These are phyloP conservation scores for Backusella liffmaniae DNA, from an alignment of 192 early-diverging fungal genomes.

Conservation along the genomic window DNA sequence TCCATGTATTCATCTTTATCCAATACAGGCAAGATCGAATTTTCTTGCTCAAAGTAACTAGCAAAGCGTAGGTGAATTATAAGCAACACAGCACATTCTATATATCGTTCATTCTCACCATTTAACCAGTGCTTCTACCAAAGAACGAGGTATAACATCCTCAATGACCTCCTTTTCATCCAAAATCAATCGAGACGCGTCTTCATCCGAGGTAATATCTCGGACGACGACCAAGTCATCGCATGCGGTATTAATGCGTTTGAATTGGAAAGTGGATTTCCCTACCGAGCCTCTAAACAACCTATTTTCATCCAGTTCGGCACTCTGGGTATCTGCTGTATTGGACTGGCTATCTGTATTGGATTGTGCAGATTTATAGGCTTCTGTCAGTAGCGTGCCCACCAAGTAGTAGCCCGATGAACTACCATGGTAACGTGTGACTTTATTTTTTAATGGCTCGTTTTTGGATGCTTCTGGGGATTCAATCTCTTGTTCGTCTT, in stretches of 20 bases:
- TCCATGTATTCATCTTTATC: slow-evolving; percentile 21
- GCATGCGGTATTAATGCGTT: slow-evolving; percentile 7
- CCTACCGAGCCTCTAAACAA: background rate
- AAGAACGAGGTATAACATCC: slow-evolving; percentile 6
- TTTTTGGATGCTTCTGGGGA: background rate
- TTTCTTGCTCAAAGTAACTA: slow-evolving; percentile 24
- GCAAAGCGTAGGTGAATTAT: too few species aligned
- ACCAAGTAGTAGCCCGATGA: slow-evolving; percentile 33
- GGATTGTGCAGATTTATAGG: background rate
- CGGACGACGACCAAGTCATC: slow-evolving; percentile 29
- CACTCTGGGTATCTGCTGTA: background rate
- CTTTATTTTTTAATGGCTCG: slow-evolving; percentile 11
- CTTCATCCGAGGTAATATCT: slow-evolving; percentile 14
- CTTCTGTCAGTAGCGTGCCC: slow-evolving; percentile 14
- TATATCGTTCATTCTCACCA: background rate
- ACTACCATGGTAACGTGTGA: slow-evolving; percentile 27
- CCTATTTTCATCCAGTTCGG: background rate
- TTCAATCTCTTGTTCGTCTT: background rate
- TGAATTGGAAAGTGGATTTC: background rate
- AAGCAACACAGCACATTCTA: background rate
- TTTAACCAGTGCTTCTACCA: slow-evolving; percentile 8
- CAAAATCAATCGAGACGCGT: background rate
- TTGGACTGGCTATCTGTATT: background rate
- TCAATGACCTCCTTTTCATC: slow-evolving; percentile 11
- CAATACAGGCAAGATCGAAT: slow-evolving; percentile 19